These are phyloP conservation scores for Globisporangium acanthophoron DNA, from an alignment of 352 stramenopile genomes.

Conservation along the genomic window DNA sequence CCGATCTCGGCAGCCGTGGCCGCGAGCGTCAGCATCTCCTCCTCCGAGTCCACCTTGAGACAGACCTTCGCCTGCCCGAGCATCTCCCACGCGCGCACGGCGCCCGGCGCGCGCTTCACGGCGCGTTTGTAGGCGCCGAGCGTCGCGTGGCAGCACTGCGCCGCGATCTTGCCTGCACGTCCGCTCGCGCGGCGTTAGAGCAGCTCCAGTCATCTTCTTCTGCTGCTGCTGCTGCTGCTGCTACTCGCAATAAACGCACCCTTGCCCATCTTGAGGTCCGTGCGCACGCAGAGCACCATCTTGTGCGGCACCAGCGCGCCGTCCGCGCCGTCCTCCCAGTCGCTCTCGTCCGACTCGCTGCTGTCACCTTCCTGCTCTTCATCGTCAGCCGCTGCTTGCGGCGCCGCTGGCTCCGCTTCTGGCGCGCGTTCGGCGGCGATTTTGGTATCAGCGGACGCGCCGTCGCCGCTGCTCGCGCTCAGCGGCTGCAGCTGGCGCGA, in stretches of 20 bases:
- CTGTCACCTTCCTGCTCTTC: slow-evolving; percentile 17
- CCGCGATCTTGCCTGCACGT: slow-evolving; percentile 69
- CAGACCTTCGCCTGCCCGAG: slow-evolving; percentile 84
- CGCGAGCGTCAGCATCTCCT: slow-evolving; percentile 69
- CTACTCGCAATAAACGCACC: slow-evolving; percentile 35
- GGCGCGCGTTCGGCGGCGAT: too few species aligned
- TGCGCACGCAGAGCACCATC: slow-evolving; percentile 95
- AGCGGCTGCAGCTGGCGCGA: slow-evolving; percentile 28
- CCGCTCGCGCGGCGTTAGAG: too few species aligned
- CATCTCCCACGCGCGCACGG: slow-evolving; percentile 73
- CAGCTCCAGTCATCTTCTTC: too few species aligned
- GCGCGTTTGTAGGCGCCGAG: slow-evolving; percentile 94
- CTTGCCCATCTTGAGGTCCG: slow-evolving; percentile 95
- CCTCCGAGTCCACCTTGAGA: slow-evolving; percentile 81
- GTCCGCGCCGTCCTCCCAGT: slow-evolving; percentile 57
- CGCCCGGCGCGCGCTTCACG: slow-evolving; percentile 65
- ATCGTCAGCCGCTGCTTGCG: not conserved
- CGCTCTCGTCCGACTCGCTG: slow-evolving; percentile 40
- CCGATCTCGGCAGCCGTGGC: slow-evolving; percentile 51
- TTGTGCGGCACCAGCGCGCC: slow-evolving; percentile 67
- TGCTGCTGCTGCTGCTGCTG: too few species aligned
- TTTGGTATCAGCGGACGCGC: not conserved
- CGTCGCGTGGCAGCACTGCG: slow-evolving; percentile 88
- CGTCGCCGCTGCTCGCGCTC: slow-evolving; percentile 10
- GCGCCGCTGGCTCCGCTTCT: not conserved